These are phyloP conservation scores for Coemansia reversa DNA, from an alignment of 192 early-diverging fungal species.

Conservation along the genomic window DNA sequence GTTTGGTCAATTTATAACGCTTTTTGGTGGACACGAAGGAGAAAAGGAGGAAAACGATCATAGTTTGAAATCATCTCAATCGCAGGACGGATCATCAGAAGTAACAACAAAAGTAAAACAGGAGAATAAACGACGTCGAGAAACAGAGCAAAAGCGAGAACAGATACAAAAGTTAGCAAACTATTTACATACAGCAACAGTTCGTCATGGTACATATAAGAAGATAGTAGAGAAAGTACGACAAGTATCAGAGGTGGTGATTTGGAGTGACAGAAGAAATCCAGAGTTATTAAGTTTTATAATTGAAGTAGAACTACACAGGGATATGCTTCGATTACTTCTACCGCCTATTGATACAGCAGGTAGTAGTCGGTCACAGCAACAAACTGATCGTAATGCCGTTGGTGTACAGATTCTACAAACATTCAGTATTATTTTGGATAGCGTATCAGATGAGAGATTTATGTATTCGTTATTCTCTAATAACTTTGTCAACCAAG, in stretches of 20 bases:
- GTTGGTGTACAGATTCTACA: slow-evolving; percentile 51
- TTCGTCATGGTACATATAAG: slow-evolving; percentile 12
- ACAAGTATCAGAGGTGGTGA: slow-evolving; percentile 36
- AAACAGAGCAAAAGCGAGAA: slow-evolving; percentile 6
- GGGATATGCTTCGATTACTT: slow-evolving; percentile 31
- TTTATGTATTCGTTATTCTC: slow-evolving; percentile 63
- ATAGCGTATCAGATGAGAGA: slow-evolving; percentile 38
- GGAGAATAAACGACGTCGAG: slow-evolving; percentile 8
- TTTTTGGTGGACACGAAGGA: slow-evolving; percentile 20
- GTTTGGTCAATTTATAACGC: slow-evolving; percentile 28
- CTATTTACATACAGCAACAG: slow-evolving; percentile 21
- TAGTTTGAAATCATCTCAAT: not conserved
- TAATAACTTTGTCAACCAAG: slow-evolving; percentile 72
- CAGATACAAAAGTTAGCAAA: slow-evolving; percentile 20
- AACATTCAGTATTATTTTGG: slow-evolving; percentile 56
- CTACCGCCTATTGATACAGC: not conserved
- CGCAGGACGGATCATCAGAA: not conserved
- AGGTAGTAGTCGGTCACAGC: not conserved
- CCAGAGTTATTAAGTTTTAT: slow-evolving; percentile 41
- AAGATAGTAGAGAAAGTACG: slow-evolving; percentile 43
- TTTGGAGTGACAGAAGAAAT: slow-evolving; percentile 49
- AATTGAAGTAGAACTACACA: slow-evolving; percentile 40
- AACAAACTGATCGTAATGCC: slow-evolving; percentile 6
- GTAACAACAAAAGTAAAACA: not conserved
- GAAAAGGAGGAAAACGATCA: not conserved